phyloP scores from a whole-genome alignment of 306 rosid genomes.

The Castanea sativa region DNA sequence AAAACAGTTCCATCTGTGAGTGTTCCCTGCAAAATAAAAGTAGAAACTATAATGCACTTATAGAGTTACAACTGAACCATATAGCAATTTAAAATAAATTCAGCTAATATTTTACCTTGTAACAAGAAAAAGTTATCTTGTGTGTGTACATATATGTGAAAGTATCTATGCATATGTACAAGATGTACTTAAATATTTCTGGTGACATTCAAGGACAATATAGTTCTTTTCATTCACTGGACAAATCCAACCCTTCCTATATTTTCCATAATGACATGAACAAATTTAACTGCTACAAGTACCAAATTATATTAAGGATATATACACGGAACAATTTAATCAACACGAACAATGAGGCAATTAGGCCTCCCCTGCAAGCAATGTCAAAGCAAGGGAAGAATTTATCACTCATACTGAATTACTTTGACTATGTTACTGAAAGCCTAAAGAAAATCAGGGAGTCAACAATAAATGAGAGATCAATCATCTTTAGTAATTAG shows the following conservation, averaged over 20 bases:
- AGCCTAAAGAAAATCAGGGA: too few relatives aligned
- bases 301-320: not conserved
- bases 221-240: not conserved
- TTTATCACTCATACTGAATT: too few relatives aligned
- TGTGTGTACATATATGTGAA: not conserved
- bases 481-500: not conserved
- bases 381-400: too few relatives aligned
- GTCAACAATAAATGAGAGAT: too few relatives aligned
- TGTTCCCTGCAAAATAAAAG: conserved; percentile 67
- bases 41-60: not conserved
- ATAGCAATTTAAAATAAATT: not conserved
- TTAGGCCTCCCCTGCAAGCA: too few relatives aligned
- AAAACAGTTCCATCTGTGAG: conserved; percentile 98
- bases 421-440: too few relatives aligned
- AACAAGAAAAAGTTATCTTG: not conserved
- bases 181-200: not conserved
- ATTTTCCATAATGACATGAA: not conserved
- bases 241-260: not conserved
- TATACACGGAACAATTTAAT: too few relatives aligned
- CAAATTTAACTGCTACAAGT: not conserved
- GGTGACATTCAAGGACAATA: not conserved
- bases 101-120: not conserved
- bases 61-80: not conserved
- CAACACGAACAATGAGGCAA: too few relatives aligned
- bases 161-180: not conserved